Percentiles rank a stretch among this genome's conserved stretches.
Conservation (phyloP, 2,329 filamentous ascomycete species). For the Arthrobotrys musiformis region DNA sequence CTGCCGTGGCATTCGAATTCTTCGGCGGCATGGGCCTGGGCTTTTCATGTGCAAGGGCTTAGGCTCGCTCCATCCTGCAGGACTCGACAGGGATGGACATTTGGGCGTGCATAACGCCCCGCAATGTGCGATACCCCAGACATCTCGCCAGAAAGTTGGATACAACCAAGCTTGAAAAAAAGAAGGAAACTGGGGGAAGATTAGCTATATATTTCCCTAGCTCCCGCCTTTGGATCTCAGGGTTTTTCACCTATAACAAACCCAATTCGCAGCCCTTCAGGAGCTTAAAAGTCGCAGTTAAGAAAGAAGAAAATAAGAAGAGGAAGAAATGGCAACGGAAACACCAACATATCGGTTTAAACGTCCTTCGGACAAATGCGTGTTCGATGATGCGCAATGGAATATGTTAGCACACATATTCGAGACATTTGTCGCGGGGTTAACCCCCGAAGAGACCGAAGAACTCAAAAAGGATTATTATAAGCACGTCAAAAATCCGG, state of each 20-base stretch:
- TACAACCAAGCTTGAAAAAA: not conserved
- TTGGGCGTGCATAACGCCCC: not conserved
- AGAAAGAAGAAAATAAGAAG: not conserved
- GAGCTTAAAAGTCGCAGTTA: not conserved
- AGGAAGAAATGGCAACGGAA: conserved; percentile 32
- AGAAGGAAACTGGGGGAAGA: not conserved
- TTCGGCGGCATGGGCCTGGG: not conserved
- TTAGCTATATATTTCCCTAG: conserved; percentile 1
- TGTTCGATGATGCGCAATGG: conserved; percentile 53
- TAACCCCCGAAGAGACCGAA: conserved; percentile 50
- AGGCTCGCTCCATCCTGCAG: not conserved
- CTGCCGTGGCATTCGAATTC: conserved; percentile 15
- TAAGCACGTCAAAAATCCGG: conserved; percentile 31
- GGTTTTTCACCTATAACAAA: not conserved
- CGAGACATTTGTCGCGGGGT: conserved; percentile 36
- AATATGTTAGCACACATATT: conserved; percentile 54
- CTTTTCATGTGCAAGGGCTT: not conserved
- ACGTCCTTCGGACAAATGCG: conserved; percentile 49
- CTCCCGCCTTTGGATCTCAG: not conserved
- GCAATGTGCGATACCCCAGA: not conserved
- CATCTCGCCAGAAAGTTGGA: not conserved
- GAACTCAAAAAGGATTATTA: conserved; percentile 52
- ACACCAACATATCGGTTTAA: conserved; percentile 44
- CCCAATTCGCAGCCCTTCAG: not conserved
- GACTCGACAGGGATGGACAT: not conserved